Base-by-base conservation (phyloP, 495 filamentous ascomycete genomes). In the Aspergillus conjunctus region DNA sequence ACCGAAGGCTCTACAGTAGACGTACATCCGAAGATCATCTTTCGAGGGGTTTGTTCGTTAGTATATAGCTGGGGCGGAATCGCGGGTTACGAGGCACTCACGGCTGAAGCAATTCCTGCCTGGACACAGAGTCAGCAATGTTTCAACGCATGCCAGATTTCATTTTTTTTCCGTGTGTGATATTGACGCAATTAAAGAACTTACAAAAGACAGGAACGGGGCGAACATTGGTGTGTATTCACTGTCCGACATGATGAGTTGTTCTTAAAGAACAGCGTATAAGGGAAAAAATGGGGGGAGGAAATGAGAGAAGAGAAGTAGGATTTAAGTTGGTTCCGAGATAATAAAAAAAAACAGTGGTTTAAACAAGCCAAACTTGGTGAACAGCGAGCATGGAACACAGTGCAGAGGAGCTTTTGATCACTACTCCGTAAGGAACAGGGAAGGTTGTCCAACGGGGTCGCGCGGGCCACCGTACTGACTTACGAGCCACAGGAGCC, bases 151-250 rank as follows among this genome's bases (percentile, higher is more conserved):
- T 17, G 44, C 17, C n/a, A 11, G 11, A 41, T 9, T 14, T 41
- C 15, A 7, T 41, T 8, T 37, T 41, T 41, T 3, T 41, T 41
- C 11, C 12, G 11, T 8, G 3, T 2, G 37, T 34, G 12, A 49
- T 52, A 59, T 67, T 66, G 70, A 59, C 5, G 26, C 26, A 2
- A 26, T 26, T 2, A 26, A 26, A 26, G 26, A 26, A 69, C 87
- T 79, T 84, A 97, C 95, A 87, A 98, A 91, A 78, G 95, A 95
- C 70, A 98, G 86, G 83, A 99, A 99, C 49, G 93, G 92, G 68
- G 94, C 94, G 70, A 97, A 97, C 75, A 91, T 90, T 57, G 95
- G 94, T 49, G 88, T 80, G 32, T 88, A 72, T 56, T 88, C 87
- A 58, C 83, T 85, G 54, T 88, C 87, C 55, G 83, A 79, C 87